Evolutionary conservation across 768 basidiomycete genomes (phyloP), one percentile per base, ranked within the genome.

Genomic region (Tricholoma flavovirens): DNA sequence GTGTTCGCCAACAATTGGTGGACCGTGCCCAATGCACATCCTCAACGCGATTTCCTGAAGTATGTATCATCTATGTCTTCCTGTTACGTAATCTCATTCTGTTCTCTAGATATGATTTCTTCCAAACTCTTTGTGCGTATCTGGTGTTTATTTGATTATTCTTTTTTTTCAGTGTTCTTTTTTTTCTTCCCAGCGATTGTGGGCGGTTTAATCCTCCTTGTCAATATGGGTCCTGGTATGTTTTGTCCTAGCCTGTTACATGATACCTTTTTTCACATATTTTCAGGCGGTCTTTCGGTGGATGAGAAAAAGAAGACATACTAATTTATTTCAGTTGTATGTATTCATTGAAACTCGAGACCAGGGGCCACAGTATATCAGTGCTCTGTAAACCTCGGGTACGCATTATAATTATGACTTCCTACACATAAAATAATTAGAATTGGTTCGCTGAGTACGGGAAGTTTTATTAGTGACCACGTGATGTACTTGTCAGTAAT

Each of bases 221-320:
- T 98, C 60, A 98, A 98, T 78, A 94, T 98, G 81, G 97, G 97
- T 66, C 94, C 97, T 51, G 96, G 87, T 87, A 70, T 49, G 79
- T 75, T 12, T 10, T 21, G 6, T 46, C 46, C 29, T 22, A 17
- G 8, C n/a, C 30, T 22, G 15, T 48, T 19, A 5, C 19, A 21
- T 17, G 9, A 8, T 15, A 60, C 17, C 55, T 56, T 5, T 52
- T 33, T 51, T 22, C 49, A 58, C 64, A n/a, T 57, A 59, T 17
- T 56, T 42, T 1, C 51, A 88, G 88, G 97, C 58, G 96, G 95
- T 60, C 80, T 98, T 59, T 98, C 95, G 3, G 91, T 98, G 59
- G 97, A 98, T 73, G 95, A 98, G 80, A 98, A 98, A 82, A 99
- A 99, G 81, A 98, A 98, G 82, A 93, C 86, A 19, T 93, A 82